A percentile compares a stretch with the other conserved stretches of the same genome.
These are phyloP conservation scores for Plectosphaerella plurivora DNA, from an alignment of 2,329 filamentous ascomycete genomes.

Conservation along the genomic window DNA sequence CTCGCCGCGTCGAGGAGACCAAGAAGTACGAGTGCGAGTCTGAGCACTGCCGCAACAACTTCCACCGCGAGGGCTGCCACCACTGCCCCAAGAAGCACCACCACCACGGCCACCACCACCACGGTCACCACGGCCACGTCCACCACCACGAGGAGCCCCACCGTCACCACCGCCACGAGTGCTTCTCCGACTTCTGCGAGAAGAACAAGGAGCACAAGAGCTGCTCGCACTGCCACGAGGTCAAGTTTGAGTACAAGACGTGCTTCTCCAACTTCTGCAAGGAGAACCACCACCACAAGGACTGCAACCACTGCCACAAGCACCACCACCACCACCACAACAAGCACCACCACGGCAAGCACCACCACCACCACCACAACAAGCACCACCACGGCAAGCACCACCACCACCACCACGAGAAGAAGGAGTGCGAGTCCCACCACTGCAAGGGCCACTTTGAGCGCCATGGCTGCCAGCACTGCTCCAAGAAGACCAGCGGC, in stretches of 20 bases:
- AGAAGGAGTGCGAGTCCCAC: constrained; percentile 4
- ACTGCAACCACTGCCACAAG: neutral
- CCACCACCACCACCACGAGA: neutral
- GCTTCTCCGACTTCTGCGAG: neutral
- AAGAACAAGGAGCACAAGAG: neutral
- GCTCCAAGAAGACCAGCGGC: neutral
- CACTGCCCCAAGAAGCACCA: constrained; percentile 1
- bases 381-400: neutral
- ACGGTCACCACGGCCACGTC: neutral
- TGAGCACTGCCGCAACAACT: neutral
- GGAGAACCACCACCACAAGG: neutral
- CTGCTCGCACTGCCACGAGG: neutral
- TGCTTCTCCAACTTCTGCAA: neutral
- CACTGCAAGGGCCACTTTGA: constrained; percentile 2
- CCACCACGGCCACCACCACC: neutral
- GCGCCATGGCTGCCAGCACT: constrained; percentile 1
- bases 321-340: constrained; percentile 4
- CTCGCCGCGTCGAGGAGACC: neutral
- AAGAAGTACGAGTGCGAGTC: constrained; percentile 1
- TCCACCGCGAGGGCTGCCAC: neutral
- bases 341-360: neutral
- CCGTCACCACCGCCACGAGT: neutral
- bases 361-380: constrained; percentile 5
- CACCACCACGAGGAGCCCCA: neutral
- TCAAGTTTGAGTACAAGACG: neutral